These are phyloP conservation scores for Rosa multiflora DNA, from an alignment of 306 rosid genomes.

Conservation along the genomic window DNA sequence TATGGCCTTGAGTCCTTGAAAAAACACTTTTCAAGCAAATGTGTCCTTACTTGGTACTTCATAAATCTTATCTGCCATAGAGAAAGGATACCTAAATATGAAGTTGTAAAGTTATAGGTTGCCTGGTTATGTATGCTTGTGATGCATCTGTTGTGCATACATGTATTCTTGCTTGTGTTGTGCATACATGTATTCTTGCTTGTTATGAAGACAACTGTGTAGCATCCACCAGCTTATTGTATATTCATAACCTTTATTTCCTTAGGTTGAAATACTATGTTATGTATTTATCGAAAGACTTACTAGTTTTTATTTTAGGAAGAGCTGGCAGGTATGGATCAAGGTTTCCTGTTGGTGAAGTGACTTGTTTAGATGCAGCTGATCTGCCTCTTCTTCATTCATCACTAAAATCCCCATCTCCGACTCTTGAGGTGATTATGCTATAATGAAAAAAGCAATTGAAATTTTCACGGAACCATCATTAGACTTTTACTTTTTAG, in stretches of 20 bases:
- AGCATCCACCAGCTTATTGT: not conserved
- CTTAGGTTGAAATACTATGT: constrained; percentile 7
- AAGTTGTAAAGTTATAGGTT: not conserved
- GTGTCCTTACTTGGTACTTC: not conserved
- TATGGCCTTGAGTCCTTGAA: not conserved
- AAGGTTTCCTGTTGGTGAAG: constrained; percentile 80
- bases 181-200: not conserved
- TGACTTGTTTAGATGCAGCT: constrained; percentile 64
- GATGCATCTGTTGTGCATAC: too few species aligned
- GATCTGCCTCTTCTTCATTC: constrained; percentile 83
- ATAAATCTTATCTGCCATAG: not conserved
- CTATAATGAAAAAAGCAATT: constrained; percentile 15
- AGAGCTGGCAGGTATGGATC: constrained; percentile 98
- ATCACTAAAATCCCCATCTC: constrained; percentile 68
- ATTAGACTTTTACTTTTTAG: constrained; percentile 2
- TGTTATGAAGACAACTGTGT: not conserved
- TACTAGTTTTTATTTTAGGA: constrained; percentile 55
- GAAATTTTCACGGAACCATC: constrained; percentile 11
- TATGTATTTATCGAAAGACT: constrained; percentile 21
- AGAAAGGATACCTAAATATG: not conserved
- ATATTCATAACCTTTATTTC: not conserved
- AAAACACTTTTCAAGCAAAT: not conserved
- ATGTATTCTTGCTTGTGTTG: too few species aligned
- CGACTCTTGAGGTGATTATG: constrained; percentile 65
- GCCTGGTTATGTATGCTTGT: not conserved